phyloP scores from a whole-genome alignment of 2,329 filamentous ascomycete genomes.

The Monosporascus sp. region DNA sequence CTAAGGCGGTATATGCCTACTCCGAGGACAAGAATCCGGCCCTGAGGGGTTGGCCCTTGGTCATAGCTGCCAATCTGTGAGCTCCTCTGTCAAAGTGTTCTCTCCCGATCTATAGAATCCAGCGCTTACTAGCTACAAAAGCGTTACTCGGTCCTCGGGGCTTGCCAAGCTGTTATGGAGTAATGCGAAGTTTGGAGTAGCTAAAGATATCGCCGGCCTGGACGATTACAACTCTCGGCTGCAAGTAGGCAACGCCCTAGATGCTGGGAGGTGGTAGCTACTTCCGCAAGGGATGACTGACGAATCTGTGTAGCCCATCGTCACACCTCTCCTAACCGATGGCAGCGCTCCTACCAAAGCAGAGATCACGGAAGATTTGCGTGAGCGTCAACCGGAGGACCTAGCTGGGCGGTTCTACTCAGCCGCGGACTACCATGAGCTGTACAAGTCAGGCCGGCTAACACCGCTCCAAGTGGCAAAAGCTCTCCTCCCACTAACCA shows the following conservation, averaged over 20 bases:
- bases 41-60: constrained; percentile 59
- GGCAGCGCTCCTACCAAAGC: constrained; percentile 26
- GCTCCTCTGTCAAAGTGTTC: constrained; percentile 16
- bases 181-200: constrained; percentile 54
- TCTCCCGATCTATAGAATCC: background rate
- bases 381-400: constrained; percentile 33
- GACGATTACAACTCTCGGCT: constrained; percentile 39
- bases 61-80: constrained; percentile 57
- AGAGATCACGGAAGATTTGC: constrained; percentile 36
- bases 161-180: constrained; percentile 63
- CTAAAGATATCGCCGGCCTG: constrained; percentile 42
- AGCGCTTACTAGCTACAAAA: constrained; percentile 23
- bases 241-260: constrained; percentile 34
- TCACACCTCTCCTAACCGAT: constrained; percentile 43
- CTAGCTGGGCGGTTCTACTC: constrained; percentile 57
- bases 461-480: constrained; percentile 70
- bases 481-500: constrained; percentile 64
- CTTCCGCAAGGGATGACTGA: constrained; percentile 5
- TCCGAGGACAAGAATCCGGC: constrained; percentile 61
- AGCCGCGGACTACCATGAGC: constrained; percentile 68
- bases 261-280: background rate
- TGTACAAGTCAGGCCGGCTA: constrained; percentile 63
- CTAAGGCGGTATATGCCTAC: constrained; percentile 36
- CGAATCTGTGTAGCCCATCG: constrained; percentile 40
- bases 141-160: constrained; percentile 53